A percentile compares a stretch with the other conserved stretches of the same genome.
Evolutionary conservation across 148 eudicot species (phyloP).

Genomic region (Camellia granthamiana): DNA sequence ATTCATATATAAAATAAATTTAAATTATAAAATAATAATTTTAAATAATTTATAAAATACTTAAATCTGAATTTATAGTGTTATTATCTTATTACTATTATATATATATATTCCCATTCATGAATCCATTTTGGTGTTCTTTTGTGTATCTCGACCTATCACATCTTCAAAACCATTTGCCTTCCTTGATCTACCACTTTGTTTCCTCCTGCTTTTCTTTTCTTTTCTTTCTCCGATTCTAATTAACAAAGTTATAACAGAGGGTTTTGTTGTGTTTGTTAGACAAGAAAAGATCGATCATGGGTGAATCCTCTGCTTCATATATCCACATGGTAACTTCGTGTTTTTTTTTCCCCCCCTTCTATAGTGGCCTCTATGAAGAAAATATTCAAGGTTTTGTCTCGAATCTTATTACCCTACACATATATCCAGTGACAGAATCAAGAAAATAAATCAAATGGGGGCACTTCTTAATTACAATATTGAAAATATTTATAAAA

Average conservation of each 20-base stretch:
- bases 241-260: too few species aligned
- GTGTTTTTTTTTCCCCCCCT: neutral
- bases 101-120: neutral
- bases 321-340: constrained; percentile 33
- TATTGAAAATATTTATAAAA: too few species aligned
- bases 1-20: too few species aligned
- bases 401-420: too few species aligned
- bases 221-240: neutral
- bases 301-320: constrained; percentile 36
- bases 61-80: too few species aligned
- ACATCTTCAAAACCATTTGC: neutral
- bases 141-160: neutral
- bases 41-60: too few species aligned
- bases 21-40: too few species aligned
- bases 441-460: neutral
- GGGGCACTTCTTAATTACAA: too few species aligned
- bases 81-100: neutral
- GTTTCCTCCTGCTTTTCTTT: neutral
- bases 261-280: too few species aligned
- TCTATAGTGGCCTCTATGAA: neutral
- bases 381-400: too few species aligned
- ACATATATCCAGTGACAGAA: too few species aligned
- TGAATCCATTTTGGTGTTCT: neutral
- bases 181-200: neutral
- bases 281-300: neutral